Evolutionary conservation across 768 basidiomycete genomes (phyloP).

Genomic region (Mycena albidolilacea): DNA sequence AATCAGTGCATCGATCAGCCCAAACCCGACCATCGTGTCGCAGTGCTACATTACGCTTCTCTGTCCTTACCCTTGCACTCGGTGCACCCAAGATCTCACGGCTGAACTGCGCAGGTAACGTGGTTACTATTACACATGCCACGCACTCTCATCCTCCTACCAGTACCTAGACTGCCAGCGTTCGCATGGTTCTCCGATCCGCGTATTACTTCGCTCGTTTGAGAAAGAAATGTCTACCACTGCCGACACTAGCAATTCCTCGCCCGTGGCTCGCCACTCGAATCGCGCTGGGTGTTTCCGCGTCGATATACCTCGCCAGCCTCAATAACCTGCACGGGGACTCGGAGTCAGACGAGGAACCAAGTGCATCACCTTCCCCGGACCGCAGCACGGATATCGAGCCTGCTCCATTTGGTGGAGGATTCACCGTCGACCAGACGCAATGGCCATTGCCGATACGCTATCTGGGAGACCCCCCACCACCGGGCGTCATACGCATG

Average conservation of each 20-base stretch:
- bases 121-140: no score
- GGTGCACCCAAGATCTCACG: no score
- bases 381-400: not conserved
- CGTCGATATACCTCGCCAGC: conserved; percentile 18
- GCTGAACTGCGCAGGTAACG: no score
- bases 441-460: conserved; percentile 14
- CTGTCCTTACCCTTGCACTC: not conserved
- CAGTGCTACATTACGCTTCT: not conserved
- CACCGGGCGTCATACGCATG: conserved; percentile 19
- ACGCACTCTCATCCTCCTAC: not conserved
- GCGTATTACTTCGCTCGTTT: conserved; percentile 7
- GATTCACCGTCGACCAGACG: conserved; percentile 21
- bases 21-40: not conserved
- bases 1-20: not conserved
- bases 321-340: conserved; percentile 26
- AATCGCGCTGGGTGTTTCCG: conserved; percentile 24
- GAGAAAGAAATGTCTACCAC: conserved; percentile 10
- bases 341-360: conserved; percentile 26
- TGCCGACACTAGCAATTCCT: not conserved
- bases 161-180: not conserved
- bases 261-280: conserved; percentile 4
- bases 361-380: not conserved
- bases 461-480: conserved; percentile 4
- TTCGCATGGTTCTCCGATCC: conserved; percentile 22
- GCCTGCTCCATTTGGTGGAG: conserved; percentile 1